These are phyloP conservation scores for Neurospora sp. DNA, from an alignment of 495 filamentous ascomycete genomes.

Conservation along the genomic window DNA sequence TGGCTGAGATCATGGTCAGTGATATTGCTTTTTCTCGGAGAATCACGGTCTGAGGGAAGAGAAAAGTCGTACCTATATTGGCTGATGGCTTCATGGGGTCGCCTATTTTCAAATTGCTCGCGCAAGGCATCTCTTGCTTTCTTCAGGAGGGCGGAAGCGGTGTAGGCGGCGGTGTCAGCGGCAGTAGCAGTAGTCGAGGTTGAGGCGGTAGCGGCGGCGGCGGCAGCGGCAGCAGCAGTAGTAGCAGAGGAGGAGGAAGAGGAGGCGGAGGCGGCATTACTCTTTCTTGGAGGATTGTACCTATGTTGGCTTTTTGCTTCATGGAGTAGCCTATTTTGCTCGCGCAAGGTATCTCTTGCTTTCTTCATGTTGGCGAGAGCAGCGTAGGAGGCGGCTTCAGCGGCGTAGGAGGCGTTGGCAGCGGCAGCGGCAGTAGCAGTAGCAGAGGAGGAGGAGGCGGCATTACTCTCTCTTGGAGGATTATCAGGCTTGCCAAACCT, in stretches of 20 bases:
- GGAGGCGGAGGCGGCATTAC: too few species aligned
- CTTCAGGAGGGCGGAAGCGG: neutral
- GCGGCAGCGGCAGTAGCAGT: neutral
- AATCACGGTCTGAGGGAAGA: too few species aligned
- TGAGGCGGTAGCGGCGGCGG: too few species aligned
- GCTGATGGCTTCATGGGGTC: neutral
- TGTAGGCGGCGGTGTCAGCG: too few species aligned
- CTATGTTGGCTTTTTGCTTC: too few species aligned
- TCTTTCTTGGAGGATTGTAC: too few species aligned
- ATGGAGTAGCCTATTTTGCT: neutral
- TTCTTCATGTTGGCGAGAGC: neutral
- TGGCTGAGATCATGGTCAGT: neutral
- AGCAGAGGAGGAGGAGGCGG: neutral
- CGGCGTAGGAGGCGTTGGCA: neutral
- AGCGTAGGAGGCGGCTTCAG: neutral
- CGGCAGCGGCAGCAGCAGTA: too few species aligned
- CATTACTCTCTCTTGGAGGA: neutral
- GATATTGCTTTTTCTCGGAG: too few species aligned
- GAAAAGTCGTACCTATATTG: too few species aligned
- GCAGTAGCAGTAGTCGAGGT: neutral
- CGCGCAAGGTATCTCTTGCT: neutral
- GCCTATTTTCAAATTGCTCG: neutral
- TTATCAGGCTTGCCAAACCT: neutral
- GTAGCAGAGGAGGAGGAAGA: too few species aligned
- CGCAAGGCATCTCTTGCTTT: neutral